These are phyloP conservation scores for Zasmidium cellare DNA, from an alignment of 2,329 filamentous ascomycete species.

Conservation along the genomic window DNA sequence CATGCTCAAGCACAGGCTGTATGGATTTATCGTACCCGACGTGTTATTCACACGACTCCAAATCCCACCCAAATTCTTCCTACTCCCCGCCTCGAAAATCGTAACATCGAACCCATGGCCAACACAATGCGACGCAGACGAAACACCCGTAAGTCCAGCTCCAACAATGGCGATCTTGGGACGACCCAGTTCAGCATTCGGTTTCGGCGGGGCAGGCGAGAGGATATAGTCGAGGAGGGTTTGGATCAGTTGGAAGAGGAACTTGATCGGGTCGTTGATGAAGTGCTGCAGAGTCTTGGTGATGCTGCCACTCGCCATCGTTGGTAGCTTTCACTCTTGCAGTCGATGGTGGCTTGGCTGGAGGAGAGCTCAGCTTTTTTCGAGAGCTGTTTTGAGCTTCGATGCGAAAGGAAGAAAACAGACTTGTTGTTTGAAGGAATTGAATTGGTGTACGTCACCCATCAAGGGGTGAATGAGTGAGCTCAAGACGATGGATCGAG, in stretches of 20 bases:
- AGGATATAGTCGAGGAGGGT: slow-evolving; percentile 64
- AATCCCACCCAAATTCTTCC: slow-evolving; percentile 56
- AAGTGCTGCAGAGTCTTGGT: slow-evolving; percentile 26
- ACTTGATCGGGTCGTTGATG: slow-evolving; percentile 51
- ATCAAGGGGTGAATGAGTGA: no score
- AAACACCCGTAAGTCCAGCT: slow-evolving; percentile 67
- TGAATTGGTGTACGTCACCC: not conserved
- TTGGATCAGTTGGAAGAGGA: slow-evolving; percentile 66
- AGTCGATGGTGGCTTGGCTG: no score
- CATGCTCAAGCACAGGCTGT: slow-evolving; percentile 47
- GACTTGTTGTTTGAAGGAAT: not conserved
- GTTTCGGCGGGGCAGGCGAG: slow-evolving; percentile 68
- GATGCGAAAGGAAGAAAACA: not conserved
- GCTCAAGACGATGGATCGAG: no score
- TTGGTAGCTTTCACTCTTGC: not conserved
- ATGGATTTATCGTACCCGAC: slow-evolving; percentile 52
- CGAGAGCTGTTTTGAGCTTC: not conserved
- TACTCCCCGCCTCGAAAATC: slow-evolving; percentile 71
- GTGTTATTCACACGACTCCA: slow-evolving; percentile 61
- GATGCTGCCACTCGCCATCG: slow-evolving; percentile 12
- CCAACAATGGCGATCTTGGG: slow-evolving; percentile 56
- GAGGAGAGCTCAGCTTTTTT: not conserved
- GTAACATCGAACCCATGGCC: slow-evolving; percentile 82
- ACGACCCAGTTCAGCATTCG: slow-evolving; percentile 56
- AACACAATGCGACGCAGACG: slow-evolving; percentile 77